Percentiles rank a stretch among this genome's conserved stretches.
phyloP scores from a whole-genome alignment of 345 rosid genomes.

The Pistacia vera region DNA sequence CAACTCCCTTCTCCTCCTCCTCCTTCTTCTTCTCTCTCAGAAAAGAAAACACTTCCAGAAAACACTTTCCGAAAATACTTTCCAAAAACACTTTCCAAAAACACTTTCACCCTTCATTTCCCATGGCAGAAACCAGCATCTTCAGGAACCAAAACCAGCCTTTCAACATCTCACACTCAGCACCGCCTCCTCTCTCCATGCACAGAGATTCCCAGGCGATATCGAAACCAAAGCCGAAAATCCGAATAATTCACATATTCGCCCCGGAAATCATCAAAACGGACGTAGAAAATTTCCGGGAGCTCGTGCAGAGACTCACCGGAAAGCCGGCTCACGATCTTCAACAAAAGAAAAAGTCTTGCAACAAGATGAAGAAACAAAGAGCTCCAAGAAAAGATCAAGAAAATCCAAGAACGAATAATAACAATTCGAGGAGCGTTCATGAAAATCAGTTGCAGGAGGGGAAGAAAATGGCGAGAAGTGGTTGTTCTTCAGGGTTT shows the following conservation, averaged over 20 bases:
- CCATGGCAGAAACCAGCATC: conserved; percentile 47
- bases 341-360: conserved; percentile 15
- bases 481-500: conserved; percentile 13
- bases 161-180: conserved; percentile 12
- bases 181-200: conserved; percentile 42
- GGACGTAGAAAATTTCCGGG: conserved; percentile 83
- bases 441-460: no score
- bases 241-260: conserved; percentile 82
- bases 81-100: not conserved
- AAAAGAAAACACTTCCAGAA: no score
- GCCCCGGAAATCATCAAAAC: conserved; percentile 97
- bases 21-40: no score
- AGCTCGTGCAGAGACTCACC: conserved; percentile 87
- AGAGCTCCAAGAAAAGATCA: conserved; percentile 21
- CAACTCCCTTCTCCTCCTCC: conserved; percentile 33
- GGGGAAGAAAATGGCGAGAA: no score
- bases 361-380: conserved; percentile 26
- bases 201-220: conserved; percentile 51
- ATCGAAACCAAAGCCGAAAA: conserved; percentile 73
- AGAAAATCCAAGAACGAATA: not conserved
- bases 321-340: conserved; percentile 57
- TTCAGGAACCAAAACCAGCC: conserved; percentile 20
- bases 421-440: no score
- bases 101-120: conserved; percentile 19
- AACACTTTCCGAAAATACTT: no score